These are phyloP conservation scores for Buxus sempervirens DNA, from an alignment of 164 flowering plant species.

Conservation along the genomic window DNA sequence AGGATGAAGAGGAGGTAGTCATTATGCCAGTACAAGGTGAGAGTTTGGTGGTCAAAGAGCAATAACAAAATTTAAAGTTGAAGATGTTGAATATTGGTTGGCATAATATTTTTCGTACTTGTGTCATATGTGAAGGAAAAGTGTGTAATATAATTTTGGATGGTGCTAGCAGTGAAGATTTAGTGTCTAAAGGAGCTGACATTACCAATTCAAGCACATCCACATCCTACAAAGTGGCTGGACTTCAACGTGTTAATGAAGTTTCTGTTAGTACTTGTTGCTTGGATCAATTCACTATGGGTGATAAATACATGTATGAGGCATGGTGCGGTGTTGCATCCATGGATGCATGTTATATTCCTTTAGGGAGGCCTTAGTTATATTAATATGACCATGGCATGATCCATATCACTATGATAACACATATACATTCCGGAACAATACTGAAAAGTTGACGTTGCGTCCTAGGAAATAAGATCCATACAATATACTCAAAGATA, in stretches of 20 bases:
- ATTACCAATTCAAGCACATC: neutral
- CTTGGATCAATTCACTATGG: neutral
- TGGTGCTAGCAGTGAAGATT: neutral
- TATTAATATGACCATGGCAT: neutral
- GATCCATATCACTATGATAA: neutral
- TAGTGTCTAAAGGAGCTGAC: neutral
- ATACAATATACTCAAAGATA: neutral
- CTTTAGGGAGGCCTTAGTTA: neutral
- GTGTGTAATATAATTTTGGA: neutral
- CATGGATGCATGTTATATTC: neutral
- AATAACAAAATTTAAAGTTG: neutral
- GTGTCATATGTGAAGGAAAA: neutral
- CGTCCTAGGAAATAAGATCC: neutral
- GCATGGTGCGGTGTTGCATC: neutral
- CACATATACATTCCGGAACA: neutral
- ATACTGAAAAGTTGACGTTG: neutral
- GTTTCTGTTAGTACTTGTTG: neutral
- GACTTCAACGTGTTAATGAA: neutral
- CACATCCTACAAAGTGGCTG: neutral
- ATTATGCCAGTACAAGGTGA: neutral
- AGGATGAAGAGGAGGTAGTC: neutral
- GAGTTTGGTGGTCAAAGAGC: neutral
- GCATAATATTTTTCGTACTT: neutral
- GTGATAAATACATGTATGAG: neutral
- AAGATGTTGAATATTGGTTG: neutral